Evolutionary conservation across 1,139 yeast genomes (phyloP), one percentile per base, ranked within the genome.

Genomic region (Taphrina pruni): DNA sequence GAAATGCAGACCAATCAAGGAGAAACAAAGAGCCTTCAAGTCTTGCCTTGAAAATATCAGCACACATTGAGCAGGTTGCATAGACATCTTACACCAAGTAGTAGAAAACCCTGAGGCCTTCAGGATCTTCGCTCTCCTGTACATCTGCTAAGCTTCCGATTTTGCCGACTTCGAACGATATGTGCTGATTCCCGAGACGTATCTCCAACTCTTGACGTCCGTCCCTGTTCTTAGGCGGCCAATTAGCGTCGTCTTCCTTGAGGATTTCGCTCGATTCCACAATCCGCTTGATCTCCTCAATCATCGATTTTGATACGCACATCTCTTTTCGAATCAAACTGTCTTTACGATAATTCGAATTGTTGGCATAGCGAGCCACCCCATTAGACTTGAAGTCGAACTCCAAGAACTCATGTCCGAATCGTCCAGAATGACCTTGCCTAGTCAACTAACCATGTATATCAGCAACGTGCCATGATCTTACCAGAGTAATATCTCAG

Each of bases 121-220:
- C 75, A 12, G 80, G 81, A 57, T 73, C 75, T 11, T 72, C 74
- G 65, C 77, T 78, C n/a, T 73, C 73, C 43, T 81, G 84, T 72
- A 87, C 90, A 72, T 86, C 88, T 14, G 75, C 76, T 46, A 81
- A 72, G 1, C 84, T 80, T 2, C 83, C 82, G 17, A 83, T 72
- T 69, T 81, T 81, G 8, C 78, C 75, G 0, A 83, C 81, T 77
- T 76, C 69, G 60, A 82, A 79, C 1, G 79, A 74, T 41, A 78
- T 79, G 56, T 77, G 80, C 52, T 77, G 75, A 50, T 77, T 75
- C 11, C 83, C 84, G 14, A 76, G 71, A 54, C 82, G 75, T 45
- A 83, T 76, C 66, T 81, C 83, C n/a, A 83, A 73, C 70, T 81
- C 83, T 71, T 82, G 84, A 61, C 78, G 81, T 7, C 85, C 85